These are phyloP conservation scores for Chaetomium globosum DNA, from an alignment of 2,329 filamentous ascomycete species.

Conservation along the genomic window DNA sequence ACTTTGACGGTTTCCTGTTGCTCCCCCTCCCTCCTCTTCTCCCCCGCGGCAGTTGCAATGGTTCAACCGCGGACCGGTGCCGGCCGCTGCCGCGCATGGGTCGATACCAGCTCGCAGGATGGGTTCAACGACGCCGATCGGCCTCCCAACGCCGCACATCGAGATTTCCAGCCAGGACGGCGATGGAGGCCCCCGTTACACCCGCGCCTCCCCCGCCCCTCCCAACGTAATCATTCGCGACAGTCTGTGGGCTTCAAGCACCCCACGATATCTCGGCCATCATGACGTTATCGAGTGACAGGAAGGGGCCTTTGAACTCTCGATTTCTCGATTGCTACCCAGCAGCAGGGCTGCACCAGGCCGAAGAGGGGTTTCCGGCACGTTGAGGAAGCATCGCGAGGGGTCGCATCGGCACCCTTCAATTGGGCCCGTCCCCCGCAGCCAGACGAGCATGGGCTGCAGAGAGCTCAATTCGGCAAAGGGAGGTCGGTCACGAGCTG, in stretches of 20 bases:
- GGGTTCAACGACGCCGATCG: neutral
- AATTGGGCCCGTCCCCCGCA: slow-evolving; percentile 24
- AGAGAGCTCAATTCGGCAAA: slow-evolving; percentile 32
- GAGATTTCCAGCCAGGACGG: neutral
- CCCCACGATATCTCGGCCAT: slow-evolving; percentile 9
- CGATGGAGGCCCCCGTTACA: neutral
- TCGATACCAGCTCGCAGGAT: neutral
- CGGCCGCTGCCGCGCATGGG: slow-evolving; percentile 2
- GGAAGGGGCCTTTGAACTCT: neutral
- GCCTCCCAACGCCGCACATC: neutral
- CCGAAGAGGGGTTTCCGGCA: slow-evolving; percentile 16
- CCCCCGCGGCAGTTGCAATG: slow-evolving; percentile 11
- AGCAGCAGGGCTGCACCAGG: slow-evolving; percentile 16
- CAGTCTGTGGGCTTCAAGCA: neutral
- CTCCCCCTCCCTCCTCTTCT: slow-evolving; percentile 10
- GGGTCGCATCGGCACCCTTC: slow-evolving; percentile 17
- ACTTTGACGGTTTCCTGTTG: slow-evolving; percentile 17
- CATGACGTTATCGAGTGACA: slow-evolving; percentile 17
- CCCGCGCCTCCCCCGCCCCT: neutral
- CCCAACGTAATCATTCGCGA: neutral
- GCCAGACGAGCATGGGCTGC: slow-evolving; percentile 22
- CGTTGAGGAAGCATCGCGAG: slow-evolving; percentile 22
- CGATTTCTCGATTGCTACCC: neutral
- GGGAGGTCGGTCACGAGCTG: slow-evolving; percentile 27
- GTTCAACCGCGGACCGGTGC: slow-evolving; percentile 2